Conservation (phyloP, 148 eudicot genomes). For the Linanthus parryae region DNA sequence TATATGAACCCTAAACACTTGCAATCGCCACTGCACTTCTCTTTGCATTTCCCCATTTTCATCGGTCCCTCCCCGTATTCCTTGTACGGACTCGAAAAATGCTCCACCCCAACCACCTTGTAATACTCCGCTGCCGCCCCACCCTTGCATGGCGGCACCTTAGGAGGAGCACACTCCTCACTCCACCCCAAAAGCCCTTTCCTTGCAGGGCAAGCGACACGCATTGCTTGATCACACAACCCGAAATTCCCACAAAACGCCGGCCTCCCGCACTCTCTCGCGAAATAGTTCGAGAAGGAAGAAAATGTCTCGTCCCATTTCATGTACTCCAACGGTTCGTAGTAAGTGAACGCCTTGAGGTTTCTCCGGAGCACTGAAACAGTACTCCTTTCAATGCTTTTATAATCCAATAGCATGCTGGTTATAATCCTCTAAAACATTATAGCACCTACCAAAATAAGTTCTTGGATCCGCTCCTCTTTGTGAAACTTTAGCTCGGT, state of each 20-base stretch:
- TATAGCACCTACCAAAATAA: too few species aligned
- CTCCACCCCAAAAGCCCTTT: slow-evolving; percentile 25
- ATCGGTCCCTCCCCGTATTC: slow-evolving; percentile 12
- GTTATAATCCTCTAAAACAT: too few species aligned
- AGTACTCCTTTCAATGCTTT: too few species aligned
- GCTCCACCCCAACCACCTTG: slow-evolving; percentile 9
- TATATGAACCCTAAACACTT: slow-evolving; percentile 9
- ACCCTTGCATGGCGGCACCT: slow-evolving; percentile 16
- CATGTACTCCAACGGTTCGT: too few species aligned
- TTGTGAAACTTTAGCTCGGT: too few species aligned
- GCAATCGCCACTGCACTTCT: slow-evolving; percentile 14
- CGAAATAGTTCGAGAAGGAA: too few species aligned
- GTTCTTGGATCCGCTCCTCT: too few species aligned
- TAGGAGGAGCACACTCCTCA: slow-evolving; percentile 19
- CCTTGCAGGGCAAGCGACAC: not conserved
- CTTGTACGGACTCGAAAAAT: slow-evolving; percentile 7
- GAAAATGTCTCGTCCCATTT: too few species aligned
- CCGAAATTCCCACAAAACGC: not conserved
- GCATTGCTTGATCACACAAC: not conserved
- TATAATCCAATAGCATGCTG: too few species aligned
- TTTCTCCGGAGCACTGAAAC: too few species aligned
- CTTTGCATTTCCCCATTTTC: slow-evolving; percentile 11
- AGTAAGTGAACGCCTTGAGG: too few species aligned
- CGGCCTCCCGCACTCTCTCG: slow-evolving; percentile 3
- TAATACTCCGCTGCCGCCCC: slow-evolving; percentile 15